phyloP scores from a whole-genome alignment of 495 filamentous ascomycete genomes.

The Bryoglossum gracile region DNA sequence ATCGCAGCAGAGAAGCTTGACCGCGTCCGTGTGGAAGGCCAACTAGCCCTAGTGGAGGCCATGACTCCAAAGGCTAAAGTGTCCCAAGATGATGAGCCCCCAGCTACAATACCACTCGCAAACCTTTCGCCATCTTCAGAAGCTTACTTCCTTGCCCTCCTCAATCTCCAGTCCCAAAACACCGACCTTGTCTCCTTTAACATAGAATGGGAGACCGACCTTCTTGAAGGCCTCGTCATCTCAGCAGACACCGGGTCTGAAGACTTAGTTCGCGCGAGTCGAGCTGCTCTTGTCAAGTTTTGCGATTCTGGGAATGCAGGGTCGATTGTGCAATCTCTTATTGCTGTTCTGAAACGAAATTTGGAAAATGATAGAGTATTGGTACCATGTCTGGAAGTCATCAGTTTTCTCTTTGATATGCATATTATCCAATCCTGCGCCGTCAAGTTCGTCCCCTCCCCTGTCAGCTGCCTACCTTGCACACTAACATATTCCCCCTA shows the following conservation, averaged over 20 bases:
- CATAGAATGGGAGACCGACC: slow-evolving; percentile 20
- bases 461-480: neutral
- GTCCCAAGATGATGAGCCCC: neutral
- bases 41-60: slow-evolving; percentile 30
- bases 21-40: slow-evolving; percentile 67
- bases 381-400: slow-evolving; percentile 66
- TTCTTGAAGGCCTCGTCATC: slow-evolving; percentile 71
- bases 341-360: slow-evolving; percentile 37
- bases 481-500: neutral
- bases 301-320: slow-evolving; percentile 28
- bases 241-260: slow-evolving; percentile 82
- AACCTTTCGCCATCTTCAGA: slow-evolving; percentile 39
- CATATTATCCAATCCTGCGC: slow-evolving; percentile 18
- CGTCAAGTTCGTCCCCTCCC: slow-evolving; percentile 5
- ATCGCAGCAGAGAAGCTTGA: slow-evolving; percentile 84
- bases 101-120: neutral
- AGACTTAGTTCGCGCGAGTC: slow-evolving; percentile 64
- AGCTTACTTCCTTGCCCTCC: slow-evolving; percentile 42
- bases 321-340: slow-evolving; percentile 34
- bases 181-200: neutral
- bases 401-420: slow-evolving; percentile 51
- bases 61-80: neutral
- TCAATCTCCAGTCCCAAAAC: slow-evolving; percentile 30
- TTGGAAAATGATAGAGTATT: slow-evolving; percentile 58
- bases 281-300: slow-evolving; percentile 57